Conservation (phyloP, 345 rosid species). For the Hibiscus syriacus region DNA sequence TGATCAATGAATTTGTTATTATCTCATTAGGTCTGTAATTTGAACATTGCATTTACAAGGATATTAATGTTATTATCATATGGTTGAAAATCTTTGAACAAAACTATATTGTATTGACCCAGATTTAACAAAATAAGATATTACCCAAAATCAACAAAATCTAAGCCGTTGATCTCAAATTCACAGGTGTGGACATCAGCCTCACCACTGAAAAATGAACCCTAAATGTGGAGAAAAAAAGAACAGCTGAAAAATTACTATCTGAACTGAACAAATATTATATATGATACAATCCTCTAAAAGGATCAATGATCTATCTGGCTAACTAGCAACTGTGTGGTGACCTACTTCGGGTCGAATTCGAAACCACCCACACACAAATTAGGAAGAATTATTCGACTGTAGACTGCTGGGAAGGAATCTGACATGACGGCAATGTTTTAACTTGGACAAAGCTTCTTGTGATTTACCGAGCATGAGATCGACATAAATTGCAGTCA, state of each 20-base stretch:
- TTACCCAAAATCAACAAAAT: constrained; percentile 19
- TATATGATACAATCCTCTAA: constrained; percentile 58
- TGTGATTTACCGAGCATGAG: constrained; percentile 63
- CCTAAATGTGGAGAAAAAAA: constrained; percentile 30
- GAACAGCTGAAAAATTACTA: constrained; percentile 30
- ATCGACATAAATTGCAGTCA: constrained; percentile 73
- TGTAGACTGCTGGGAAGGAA: constrained; percentile 43
- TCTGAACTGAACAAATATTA: constrained; percentile 37
- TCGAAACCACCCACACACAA: constrained; percentile 15
- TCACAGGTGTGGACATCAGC: constrained; percentile 37
- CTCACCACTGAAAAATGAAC: constrained; percentile 35
- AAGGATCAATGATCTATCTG: constrained; percentile 43
- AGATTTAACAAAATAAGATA: constrained; percentile 14
- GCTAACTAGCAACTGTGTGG: constrained; percentile 24
- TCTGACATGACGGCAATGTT: constrained; percentile 47
- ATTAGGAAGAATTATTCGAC: constrained; percentile 22
- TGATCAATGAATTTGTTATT: no score
- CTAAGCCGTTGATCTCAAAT: constrained; percentile 22
- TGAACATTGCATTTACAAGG: no score
- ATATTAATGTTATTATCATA: no score
- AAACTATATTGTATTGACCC: constrained; percentile 8
- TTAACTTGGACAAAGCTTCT: constrained; percentile 44
- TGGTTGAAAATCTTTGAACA: no score
- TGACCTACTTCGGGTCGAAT: constrained; percentile 14
- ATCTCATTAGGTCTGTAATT: no score